A percentile compares a stretch with the other conserved stretches of the same genome.
These are phyloP conservation scores for Prunus kanzakura DNA, from an alignment of 306 rosid species.

Conservation along the genomic window DNA sequence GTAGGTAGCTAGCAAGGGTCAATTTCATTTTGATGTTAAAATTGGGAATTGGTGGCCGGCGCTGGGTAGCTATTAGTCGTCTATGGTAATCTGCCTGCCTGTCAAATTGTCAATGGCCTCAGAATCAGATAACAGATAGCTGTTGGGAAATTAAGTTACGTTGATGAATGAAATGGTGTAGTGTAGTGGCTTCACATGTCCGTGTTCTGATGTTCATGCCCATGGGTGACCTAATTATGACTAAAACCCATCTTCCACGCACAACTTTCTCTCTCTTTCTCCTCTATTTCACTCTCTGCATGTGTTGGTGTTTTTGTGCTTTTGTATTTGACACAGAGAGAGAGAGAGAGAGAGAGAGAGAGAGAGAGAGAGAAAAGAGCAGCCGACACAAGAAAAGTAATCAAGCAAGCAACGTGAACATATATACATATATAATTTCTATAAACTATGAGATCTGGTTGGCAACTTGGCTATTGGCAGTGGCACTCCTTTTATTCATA, in stretches of 20 bases:
- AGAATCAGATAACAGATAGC: background rate
- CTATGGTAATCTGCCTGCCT: too few relatives aligned
- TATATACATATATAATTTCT: background rate
- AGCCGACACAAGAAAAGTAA: background rate
- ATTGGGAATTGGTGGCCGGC: background rate
- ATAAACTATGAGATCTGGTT: background rate
- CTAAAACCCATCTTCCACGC: background rate
- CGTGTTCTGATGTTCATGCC: background rate
- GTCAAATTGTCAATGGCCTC: background rate
- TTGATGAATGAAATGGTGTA: too few relatives aligned
- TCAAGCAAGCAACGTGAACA: background rate
- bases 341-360: background rate
- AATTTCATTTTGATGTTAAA: background rate
- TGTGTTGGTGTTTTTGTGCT: background rate
- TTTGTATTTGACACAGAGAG: background rate
- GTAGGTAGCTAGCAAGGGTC: constrained; percentile 7
- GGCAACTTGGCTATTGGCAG: background rate
- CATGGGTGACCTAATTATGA: background rate
- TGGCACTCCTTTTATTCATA: background rate
- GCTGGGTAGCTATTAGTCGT: too few relatives aligned
- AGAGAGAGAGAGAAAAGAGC: background rate
- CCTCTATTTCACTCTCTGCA: background rate
- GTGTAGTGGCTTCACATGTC: background rate
- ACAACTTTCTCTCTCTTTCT: background rate
- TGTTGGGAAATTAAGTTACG: background rate